A percentile compares a stretch with the other conserved stretches of the same genome.
Conservation (phyloP, 352 stramenopile genomes). For the Thalassiosira hispida region DNA sequence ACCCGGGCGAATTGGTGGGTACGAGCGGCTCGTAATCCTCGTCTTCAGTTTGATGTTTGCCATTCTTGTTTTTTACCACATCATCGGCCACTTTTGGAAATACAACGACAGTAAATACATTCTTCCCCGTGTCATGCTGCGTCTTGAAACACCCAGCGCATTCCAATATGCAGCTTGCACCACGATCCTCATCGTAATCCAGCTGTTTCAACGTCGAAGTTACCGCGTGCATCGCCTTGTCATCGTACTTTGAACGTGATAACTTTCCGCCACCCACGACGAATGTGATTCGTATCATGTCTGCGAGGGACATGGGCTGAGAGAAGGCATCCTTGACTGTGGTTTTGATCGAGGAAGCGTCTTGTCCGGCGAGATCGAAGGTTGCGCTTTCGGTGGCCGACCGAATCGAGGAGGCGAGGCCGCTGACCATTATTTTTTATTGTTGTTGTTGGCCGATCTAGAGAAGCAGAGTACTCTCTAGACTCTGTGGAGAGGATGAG, state of each 20-base stretch:
- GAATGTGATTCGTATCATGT: slow-evolving; percentile 87
- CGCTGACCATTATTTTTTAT: slow-evolving; percentile 41
- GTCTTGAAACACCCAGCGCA: slow-evolving; percentile 84
- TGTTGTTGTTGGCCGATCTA: too few species aligned
- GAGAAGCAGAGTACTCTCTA: too few species aligned
- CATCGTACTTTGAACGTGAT: slow-evolving; percentile 82
- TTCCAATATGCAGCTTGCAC: slow-evolving; percentile 74
- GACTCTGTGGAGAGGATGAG: too few species aligned
- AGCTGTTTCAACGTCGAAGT: slow-evolving; percentile 73
- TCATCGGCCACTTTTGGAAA: slow-evolving; percentile 74
- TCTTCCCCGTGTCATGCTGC: slow-evolving; percentile 87
- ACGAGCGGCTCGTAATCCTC: slow-evolving; percentile 42
- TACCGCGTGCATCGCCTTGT: slow-evolving; percentile 71
- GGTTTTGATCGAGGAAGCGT: slow-evolving; percentile 57
- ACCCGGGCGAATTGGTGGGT: slow-evolving; percentile 47
- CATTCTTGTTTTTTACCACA: background rate
- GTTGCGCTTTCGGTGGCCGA: slow-evolving; percentile 57
- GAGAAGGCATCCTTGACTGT: slow-evolving; percentile 75
- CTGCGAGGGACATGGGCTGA: slow-evolving; percentile 57
- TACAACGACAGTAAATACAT: slow-evolving; percentile 87
- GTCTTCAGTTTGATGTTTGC: slow-evolving; percentile 1
- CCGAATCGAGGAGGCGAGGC: slow-evolving; percentile 47
- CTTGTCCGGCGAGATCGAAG: slow-evolving; percentile 76
- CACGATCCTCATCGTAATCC: slow-evolving; percentile 83
- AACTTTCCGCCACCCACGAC: slow-evolving; percentile 85